Evolutionary conservation across 2,329 filamentous ascomycete species (phyloP), one percentile per base, ranked within the genome.

Genomic region (Cladophialophora yegresii): DNA sequence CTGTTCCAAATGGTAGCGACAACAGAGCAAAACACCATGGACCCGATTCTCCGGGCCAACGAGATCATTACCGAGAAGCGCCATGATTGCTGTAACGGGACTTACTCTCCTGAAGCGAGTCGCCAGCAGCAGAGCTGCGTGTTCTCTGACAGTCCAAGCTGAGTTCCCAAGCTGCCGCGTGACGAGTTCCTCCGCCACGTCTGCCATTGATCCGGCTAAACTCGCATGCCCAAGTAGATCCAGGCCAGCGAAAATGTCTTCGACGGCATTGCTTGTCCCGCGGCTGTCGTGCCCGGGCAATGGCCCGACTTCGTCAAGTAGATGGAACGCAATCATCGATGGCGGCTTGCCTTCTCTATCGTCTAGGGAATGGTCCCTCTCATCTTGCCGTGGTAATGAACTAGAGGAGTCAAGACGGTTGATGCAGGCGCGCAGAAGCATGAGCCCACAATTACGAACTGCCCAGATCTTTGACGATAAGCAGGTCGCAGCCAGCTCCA

Each of bases 381-480:
- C n/a, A 56, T 13, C 9, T 13, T 22, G 20, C 6, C n/a, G 10
- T 5, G 57, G 61, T 26, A 13, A 22, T 12, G 33, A 53, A 20
- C 28, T 49, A 20, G 65, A 64, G 28, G 64, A 56, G 54, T 88
- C 66, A 33, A 72, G 62, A 13, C 70, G 67, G 51, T 66, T 67
- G 36, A 71, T 67, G 4, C 97, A 81, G 67, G 92, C 91, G 61
- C 93, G 87, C 69, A 98, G 87, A 6, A 99, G 85, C 78, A 98
- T 89, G 36, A 98, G 79, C 1, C 92, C 92, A 70, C 92, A 97
- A 75, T 99, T 99, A 0, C 93, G 88, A 62, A 99, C 92, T 0
- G 93, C 91, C 95, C 95, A 99, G 23, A 95, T 86, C 64, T 90
- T 84, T 0, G 91, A 95, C 51, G 87, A 89, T 16, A 99, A 82